Conservation (phyloP, 345 rosid species). For the Arabidopsis arenosa region DNA sequence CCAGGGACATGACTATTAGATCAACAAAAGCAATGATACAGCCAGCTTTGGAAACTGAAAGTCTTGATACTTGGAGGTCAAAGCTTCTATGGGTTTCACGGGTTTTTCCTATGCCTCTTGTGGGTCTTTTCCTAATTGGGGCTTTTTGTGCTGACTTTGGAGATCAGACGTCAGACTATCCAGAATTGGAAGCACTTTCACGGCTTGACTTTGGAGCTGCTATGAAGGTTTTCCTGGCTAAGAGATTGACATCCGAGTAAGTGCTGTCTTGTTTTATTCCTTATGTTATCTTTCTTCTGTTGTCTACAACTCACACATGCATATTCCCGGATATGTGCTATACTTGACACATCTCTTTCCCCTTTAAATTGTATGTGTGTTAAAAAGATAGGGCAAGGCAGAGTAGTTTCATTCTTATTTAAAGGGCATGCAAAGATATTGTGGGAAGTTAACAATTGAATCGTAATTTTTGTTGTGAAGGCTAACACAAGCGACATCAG, state of each 20-base stretch:
- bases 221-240: constrained; percentile 90
- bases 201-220: constrained; percentile 87
- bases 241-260: constrained; percentile 86
- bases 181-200: constrained; percentile 85
- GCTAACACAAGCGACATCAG: constrained; percentile 75
- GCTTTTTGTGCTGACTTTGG: constrained; percentile 71
- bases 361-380: neutral
- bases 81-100: constrained; percentile 96
- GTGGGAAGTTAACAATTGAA: neutral
- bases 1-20: constrained; percentile 82
- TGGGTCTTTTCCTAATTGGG: constrained; percentile 85
- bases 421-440: neutral
- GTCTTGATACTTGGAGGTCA: constrained; percentile 84
- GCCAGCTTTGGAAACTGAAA: constrained; percentile 60
- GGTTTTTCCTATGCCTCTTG: constrained; percentile 96
- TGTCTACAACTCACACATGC: neutral
- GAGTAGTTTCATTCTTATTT: neutral
- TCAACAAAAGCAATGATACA: constrained; percentile 85
- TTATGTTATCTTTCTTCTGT: neutral
- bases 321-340: neutral
- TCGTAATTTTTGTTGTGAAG: constrained; percentile 45
- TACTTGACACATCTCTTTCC: constrained; percentile 2
- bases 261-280: constrained; percentile 30
- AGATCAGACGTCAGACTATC: constrained; percentile 64
- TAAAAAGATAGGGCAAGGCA: neutral